Percentiles rank a stretch among this genome's conserved stretches.
These are phyloP conservation scores for Microdochium paspali DNA, from an alignment of 2,329 filamentous ascomycete species.

Conservation along the genomic window DNA sequence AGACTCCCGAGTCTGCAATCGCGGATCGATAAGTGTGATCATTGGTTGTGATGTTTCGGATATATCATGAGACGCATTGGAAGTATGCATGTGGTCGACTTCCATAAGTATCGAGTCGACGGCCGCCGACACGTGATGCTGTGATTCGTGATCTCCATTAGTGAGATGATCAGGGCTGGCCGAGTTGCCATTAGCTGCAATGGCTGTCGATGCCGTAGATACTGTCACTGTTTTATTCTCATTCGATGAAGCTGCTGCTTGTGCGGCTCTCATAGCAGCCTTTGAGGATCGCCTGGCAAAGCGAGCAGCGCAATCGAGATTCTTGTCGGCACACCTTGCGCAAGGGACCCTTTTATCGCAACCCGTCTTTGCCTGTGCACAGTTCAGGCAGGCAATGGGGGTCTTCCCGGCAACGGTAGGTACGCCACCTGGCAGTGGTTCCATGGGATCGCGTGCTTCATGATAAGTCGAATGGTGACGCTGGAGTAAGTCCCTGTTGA, in stretches of 20 bases:
- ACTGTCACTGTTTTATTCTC: constrained; percentile 11
- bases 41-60: constrained; percentile 7
- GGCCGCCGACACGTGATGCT: no score
- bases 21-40: constrained; percentile 18
- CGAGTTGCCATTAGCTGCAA: no score
- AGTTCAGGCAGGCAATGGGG: constrained; percentile 39
- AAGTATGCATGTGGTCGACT: no score
- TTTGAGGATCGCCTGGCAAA: constrained; percentile 43
- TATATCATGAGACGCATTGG: no score
- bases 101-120: no score
- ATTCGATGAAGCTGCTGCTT: constrained; percentile 24
- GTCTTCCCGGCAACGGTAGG: constrained; percentile 27
- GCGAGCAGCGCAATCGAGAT: constrained; percentile 34
- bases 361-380: constrained; percentile 39
- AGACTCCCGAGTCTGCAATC: constrained; percentile 17
- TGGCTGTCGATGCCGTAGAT: no score
- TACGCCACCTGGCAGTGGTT: constrained; percentile 30
- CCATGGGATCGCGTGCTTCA: constrained; percentile 35
- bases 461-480: constrained; percentile 42
- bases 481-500: constrained; percentile 41
- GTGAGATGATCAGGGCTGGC: no score
- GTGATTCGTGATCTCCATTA: no score
- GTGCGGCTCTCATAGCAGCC: constrained; percentile 31
- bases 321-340: constrained; percentile 37
- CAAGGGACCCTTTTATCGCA: constrained; percentile 41